Evolutionary conservation across 768 basidiomycete species (phyloP), one percentile per base, ranked within the genome.

Genomic region (Hypholoma fasciculare): DNA sequence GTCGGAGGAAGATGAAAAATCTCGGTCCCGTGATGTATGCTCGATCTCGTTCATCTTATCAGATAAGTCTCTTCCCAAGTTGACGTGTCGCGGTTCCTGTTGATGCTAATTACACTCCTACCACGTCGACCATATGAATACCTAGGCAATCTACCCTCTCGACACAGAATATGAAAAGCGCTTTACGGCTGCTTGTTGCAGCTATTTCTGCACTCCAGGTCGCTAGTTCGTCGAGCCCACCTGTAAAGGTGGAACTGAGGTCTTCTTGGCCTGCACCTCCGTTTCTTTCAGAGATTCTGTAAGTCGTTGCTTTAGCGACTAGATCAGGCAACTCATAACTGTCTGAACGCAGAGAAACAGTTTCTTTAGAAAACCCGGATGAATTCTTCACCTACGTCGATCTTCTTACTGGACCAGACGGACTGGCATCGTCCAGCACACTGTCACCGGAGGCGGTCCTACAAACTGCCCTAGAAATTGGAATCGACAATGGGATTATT

Each of bases 381-480:
- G 75, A 83, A 14, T 94, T 94, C 76, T 94, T 96, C 70, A 85
- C 88, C 6, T 76, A 92, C 16, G 78, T 98, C 3, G 77, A 87
- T 62, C 78, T 82, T 39, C 73, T 94, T 4, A 82, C 86, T 7
- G 73, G 85, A 61, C 79, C 82, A 12, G 79, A 81, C 8, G 67
- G 66, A 0, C 69, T 75, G 49, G 76, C 71, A 1, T 60, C 67
- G 1, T 61, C 76, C 7, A 60, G 72, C 43, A 71, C 72, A 19
- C 62, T 75, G 49, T 74, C 79, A 12, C 76, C 82, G 1, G 77
- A 86, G 58, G 81, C 82, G 1, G 73, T 81, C 12, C 81, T 92
- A 58, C 72, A 83, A 44, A 71, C 77, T 51, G 81, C 83, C 0
- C 68, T 93, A 11, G 71, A 86, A 52, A 69, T 82, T 13, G 80